These are phyloP conservation scores for Monilinia aucupariae DNA, from an alignment of 2,329 filamentous ascomycete species.

Conservation along the genomic window DNA sequence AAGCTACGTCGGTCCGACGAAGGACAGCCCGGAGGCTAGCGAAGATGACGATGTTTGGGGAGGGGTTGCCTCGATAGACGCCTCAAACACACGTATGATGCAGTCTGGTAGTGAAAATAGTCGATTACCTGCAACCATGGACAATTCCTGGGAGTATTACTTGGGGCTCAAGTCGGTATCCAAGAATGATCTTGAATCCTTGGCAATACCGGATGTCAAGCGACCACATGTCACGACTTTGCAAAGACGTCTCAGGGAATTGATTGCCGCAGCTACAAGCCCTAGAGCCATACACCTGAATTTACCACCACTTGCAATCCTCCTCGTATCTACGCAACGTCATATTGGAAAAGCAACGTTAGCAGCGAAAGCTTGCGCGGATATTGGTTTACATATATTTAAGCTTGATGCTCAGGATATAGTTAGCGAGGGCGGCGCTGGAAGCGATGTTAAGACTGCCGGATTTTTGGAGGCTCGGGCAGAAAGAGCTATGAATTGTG, in stretches of 20 bases:
- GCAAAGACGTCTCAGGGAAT: constrained; percentile 69
- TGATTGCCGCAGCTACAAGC: constrained; percentile 85
- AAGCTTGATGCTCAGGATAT: constrained; percentile 89
- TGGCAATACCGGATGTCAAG: constrained; percentile 42
- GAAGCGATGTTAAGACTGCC: constrained; percentile 90
- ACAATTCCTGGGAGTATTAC: constrained; percentile 85
- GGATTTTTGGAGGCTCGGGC: constrained; percentile 82
- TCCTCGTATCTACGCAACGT: constrained; percentile 86
- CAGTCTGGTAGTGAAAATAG: constrained; percentile 84
- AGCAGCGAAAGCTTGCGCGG: constrained; percentile 70
- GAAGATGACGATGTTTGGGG: constrained; percentile 73
- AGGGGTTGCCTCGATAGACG: constrained; percentile 79
- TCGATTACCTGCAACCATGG: constrained; percentile 68
- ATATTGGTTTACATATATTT: constrained; percentile 87
- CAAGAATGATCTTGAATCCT: constrained; percentile 40
- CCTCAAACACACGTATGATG: constrained; percentile 79
- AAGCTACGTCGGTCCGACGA: constrained; percentile 60
- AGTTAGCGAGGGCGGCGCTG: constrained; percentile 80
- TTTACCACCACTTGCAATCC: constrained; percentile 80
- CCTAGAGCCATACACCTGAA: constrained; percentile 78
- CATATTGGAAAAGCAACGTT: constrained; percentile 87
- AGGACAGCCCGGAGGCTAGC: constrained; percentile 45
- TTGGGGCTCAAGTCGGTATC: constrained; percentile 68
- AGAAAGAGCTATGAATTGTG: constrained; percentile 84
- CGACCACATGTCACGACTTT: constrained; percentile 52